A percentile compares a stretch with the other conserved stretches of the same genome.
These are phyloP conservation scores for Penicillium roqueforti DNA, from an alignment of 495 filamentous ascomycete species.

Conservation along the genomic window DNA sequence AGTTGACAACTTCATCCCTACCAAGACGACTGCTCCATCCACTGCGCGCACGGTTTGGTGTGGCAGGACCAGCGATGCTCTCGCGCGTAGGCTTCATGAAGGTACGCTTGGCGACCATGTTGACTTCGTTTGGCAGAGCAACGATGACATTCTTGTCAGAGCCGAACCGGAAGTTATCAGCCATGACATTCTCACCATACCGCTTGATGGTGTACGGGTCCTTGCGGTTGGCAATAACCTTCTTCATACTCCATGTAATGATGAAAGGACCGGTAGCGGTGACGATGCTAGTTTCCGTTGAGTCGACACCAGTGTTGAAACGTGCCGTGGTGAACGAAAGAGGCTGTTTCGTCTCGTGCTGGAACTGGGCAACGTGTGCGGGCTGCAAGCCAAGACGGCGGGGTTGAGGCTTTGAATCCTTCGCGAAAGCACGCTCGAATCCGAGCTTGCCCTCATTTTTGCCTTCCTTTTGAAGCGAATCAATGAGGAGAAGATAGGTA, in stretches of 20 bases:
- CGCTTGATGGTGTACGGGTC: conserved; percentile 95
- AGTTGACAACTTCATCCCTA: conserved; percentile 77
- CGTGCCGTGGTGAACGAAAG: conserved; percentile 85
- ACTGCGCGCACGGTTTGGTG: conserved; percentile 42
- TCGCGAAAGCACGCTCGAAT: conserved; percentile 89
- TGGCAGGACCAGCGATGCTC: conserved; percentile 72
- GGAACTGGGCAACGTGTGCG: conserved; percentile 90
- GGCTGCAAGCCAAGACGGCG: conserved; percentile 84
- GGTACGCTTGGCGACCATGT: conserved; percentile 84
- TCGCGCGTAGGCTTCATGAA: conserved; percentile 88
- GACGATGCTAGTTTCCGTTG: conserved; percentile 83
- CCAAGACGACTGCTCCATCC: conserved; percentile 55
- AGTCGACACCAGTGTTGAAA: conserved; percentile 86
- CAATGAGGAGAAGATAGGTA: conserved; percentile 91
- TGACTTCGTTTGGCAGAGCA: conserved; percentile 92
- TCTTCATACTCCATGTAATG: conserved; percentile 92
- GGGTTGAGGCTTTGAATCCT: conserved; percentile 89
- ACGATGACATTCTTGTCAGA: conserved; percentile 98
- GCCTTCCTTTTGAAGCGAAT: conserved; percentile 82
- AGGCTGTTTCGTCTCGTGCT: conserved; percentile 83
- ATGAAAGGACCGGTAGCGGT: conserved; percentile 98
- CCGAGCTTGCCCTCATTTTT: conserved; percentile 98
- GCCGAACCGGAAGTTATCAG: conserved; percentile 98
- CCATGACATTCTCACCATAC: conserved; percentile 90
- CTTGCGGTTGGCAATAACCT: conserved; percentile 69